A percentile compares a stretch with the other conserved stretches of the same genome.
Conservation (phyloP, 1,139 yeast species). For the Hemisphaericaspora xylofermentans region DNA sequence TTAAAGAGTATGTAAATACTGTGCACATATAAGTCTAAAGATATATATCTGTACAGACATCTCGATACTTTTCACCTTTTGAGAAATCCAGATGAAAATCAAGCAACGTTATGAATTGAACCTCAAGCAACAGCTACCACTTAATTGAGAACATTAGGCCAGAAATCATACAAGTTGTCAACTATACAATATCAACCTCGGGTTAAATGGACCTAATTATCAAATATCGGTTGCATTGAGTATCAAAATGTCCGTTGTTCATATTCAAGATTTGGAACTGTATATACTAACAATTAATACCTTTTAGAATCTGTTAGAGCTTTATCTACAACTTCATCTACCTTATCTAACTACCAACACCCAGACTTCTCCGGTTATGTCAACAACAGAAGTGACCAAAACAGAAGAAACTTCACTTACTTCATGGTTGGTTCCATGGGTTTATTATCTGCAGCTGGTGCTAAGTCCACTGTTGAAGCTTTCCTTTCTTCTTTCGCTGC, state of each 20-base stretch:
- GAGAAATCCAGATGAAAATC: neutral
- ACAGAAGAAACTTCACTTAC: constrained; percentile 84
- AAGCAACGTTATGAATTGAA: neutral
- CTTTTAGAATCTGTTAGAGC: constrained; percentile 31
- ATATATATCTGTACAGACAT: neutral
- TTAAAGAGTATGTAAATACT: constrained; percentile 31
- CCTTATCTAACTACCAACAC: constrained; percentile 78
- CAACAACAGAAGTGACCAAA: constrained; percentile 69
- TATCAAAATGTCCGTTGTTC: neutral
- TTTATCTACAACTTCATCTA: constrained; percentile 47
- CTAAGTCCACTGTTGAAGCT: constrained; percentile 96
- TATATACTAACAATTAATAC: constrained; percentile 14
- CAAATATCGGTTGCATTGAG: neutral
- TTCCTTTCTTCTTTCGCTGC: constrained; percentile 94
- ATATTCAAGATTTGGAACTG: no score
- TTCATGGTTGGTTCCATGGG: constrained; percentile 99
- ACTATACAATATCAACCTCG: no score
- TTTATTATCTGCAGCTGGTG: constrained; percentile 90
- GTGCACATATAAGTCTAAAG: neutral
- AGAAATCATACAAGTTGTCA: neutral
- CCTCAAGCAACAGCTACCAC: no score
- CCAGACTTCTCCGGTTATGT: constrained; percentile 88
- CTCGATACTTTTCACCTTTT: no score
- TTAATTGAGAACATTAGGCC: neutral
- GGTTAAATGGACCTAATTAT: no score